phyloP scores from a whole-genome alignment of 257 asterid species.

The Nicotiana tabacum region DNA sequence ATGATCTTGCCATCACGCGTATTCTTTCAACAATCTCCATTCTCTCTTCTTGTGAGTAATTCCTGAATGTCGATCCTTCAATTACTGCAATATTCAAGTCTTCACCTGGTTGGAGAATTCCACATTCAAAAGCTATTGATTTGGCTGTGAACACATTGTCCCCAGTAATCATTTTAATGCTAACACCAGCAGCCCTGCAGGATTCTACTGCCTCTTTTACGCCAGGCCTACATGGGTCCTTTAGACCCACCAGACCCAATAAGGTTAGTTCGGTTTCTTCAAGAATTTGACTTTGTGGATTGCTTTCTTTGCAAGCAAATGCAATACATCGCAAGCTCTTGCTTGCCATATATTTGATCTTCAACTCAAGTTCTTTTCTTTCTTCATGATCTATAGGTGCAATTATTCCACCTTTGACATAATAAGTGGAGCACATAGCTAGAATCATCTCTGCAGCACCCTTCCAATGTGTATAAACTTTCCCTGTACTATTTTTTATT shows the following conservation, averaged over 20 bases:
- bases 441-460: constrained; percentile 24
- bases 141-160: constrained; percentile 18
- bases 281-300: not conserved
- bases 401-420: not conserved
- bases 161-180: constrained; percentile 21
- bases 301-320: constrained; percentile 6
- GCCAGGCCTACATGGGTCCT: constrained; percentile 20
- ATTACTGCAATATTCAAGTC: constrained; percentile 5
- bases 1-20: constrained; percentile 19
- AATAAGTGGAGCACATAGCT: constrained; percentile 14
- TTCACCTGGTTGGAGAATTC: constrained; percentile 14
- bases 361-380: constrained; percentile 6
- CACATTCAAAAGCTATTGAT: constrained; percentile 25
- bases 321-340: constrained; percentile 19
- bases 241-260: constrained; percentile 13
- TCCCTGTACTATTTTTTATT: not conserved
- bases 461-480: constrained; percentile 13
- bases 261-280: constrained; percentile 11
- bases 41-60: constrained; percentile 11
- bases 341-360: constrained; percentile 6
- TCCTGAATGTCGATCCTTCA: constrained; percentile 13
- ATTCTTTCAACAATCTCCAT: constrained; percentile 5
- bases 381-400: not conserved
- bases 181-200: constrained; percentile 14
- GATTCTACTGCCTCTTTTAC: constrained; percentile 8